Conservation (phyloP, 495 filamentous ascomycete species). For the Penicillium flavigenum region DNA sequence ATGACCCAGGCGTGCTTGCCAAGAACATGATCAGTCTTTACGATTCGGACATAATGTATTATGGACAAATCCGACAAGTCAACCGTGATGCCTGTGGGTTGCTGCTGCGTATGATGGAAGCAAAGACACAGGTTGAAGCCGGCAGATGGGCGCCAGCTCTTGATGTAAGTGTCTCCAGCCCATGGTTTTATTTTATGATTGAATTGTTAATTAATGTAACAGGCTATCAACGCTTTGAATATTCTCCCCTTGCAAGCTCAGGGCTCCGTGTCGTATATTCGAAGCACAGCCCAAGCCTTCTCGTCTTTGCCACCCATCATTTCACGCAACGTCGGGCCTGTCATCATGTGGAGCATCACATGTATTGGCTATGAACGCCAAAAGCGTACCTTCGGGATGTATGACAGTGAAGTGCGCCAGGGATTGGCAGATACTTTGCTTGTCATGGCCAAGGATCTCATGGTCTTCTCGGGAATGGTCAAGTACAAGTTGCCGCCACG, state of each 20-base stretch:
- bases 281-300: conserved; percentile 72
- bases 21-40: conserved; percentile 79
- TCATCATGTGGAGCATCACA: conserved; percentile 89
- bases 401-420: conserved; percentile 69
- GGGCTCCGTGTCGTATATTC: conserved; percentile 71
- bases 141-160: conserved; percentile 74
- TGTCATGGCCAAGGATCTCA: conserved; percentile 78
- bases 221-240: conserved; percentile 71
- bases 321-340: conserved; percentile 79
- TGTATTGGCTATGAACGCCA: conserved; percentile 76
- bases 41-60: conserved; percentile 70
- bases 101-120: conserved; percentile 74
- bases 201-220: conserved; percentile 16
- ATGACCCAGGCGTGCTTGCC: conserved; percentile 79
- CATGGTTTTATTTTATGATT: conserved; percentile 7
- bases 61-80: conserved; percentile 58
- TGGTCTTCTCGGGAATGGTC: conserved; percentile 92
- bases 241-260: conserved; percentile 73
- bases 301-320: conserved; percentile 70
- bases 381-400: conserved; percentile 60
- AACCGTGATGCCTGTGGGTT: conserved; percentile 71
- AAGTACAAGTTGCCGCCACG: conserved; percentile 76
- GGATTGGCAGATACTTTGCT: conserved; percentile 68
- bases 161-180: conserved; percentile 61
- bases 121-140: conserved; percentile 67